A percentile compares a stretch with the other conserved stretches of the same genome.
phyloP scores from a whole-genome alignment of 2,329 filamentous ascomycete species.

The Aspergillus ochraceus region DNA sequence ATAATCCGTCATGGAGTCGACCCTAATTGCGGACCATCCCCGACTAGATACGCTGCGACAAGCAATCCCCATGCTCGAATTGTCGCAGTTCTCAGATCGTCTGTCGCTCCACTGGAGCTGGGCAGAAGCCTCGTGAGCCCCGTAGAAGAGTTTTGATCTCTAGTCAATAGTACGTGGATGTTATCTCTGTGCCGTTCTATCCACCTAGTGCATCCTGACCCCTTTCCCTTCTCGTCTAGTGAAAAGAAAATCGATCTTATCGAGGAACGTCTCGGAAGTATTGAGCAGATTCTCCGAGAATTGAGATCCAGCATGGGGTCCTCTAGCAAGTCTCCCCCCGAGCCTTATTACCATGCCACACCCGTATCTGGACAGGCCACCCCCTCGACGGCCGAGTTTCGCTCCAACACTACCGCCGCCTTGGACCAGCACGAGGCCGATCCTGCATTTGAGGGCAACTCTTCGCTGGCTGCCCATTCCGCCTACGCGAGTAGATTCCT shows the following conservation, averaged over 20 bases:
- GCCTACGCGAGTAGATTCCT: constrained; percentile 47
- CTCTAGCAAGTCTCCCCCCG: constrained; percentile 4
- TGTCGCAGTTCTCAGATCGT: constrained; percentile 38
- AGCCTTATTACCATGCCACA: constrained; percentile 11
- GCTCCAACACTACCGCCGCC: constrained; percentile 20
- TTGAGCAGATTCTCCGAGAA: constrained; percentile 41
- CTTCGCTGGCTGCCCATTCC: constrained; percentile 50
- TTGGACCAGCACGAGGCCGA: constrained; percentile 30
- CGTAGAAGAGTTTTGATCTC: constrained; percentile 43
- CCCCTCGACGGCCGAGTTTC: constrained; percentile 12
- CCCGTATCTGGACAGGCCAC: constrained; percentile 14
- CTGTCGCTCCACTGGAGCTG: constrained; percentile 40
- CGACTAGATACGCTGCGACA: constrained; percentile 43
- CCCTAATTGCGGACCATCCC: constrained; percentile 1
- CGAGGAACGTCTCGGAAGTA: constrained; percentile 50
- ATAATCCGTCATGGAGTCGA: background rate
- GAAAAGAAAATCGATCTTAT: constrained; percentile 56
- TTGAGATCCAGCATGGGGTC: constrained; percentile 17
- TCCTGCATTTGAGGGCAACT: constrained; percentile 50
- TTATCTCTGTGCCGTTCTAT: background rate
- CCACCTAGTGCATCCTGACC: background rate
- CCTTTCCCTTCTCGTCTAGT: constrained; percentile 28
- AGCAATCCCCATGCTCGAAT: constrained; percentile 43
- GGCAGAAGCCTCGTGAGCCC: constrained; percentile 36
- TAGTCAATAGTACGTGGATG: constrained; percentile 40